A percentile compares a stretch with the other conserved stretches of the same genome.
These are phyloP conservation scores for Fusarium fujikuroi DNA, from an alignment of 2,329 filamentous ascomycete species.

Conservation along the genomic window DNA sequence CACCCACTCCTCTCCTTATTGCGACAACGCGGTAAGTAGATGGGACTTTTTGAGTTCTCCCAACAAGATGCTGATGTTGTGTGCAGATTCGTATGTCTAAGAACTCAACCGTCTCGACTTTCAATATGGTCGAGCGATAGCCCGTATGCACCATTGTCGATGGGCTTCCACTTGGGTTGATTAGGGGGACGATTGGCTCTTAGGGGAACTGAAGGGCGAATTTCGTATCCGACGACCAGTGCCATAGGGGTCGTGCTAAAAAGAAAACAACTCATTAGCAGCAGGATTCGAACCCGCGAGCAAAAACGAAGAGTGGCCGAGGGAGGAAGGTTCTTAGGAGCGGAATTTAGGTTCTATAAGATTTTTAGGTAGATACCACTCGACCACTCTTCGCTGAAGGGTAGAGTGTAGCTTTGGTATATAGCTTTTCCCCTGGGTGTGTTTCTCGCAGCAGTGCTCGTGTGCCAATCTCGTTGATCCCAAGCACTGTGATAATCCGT, in stretches of 20 bases:
- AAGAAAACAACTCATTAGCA: accelerated
- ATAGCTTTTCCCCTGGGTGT: not conserved
- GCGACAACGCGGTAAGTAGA: not conserved
- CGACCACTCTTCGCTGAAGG: slow-evolving; percentile 16
- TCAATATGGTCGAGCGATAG: too few species aligned
- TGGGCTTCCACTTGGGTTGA: accelerated
- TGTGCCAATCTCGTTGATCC: not conserved
- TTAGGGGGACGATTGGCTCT: accelerated
- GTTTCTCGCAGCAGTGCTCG: not conserved
- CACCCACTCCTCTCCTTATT: not conserved
- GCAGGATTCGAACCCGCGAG: not conserved
- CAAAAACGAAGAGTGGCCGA: slow-evolving; percentile 14
- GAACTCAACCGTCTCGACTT: not conserved
- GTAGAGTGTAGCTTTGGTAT: not conserved
- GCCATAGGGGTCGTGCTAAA: not conserved
- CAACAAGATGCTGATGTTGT: accelerated
- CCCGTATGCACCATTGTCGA: accelerated
- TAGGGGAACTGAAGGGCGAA: accelerated
- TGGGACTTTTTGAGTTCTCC: accelerated
- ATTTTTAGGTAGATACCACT: slow-evolving; percentile 14
- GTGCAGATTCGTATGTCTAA: accelerated
- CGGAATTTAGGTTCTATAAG: not conserved
- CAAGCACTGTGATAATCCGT: not conserved
- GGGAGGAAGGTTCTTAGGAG: not conserved
- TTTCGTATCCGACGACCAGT: not conserved